phyloP scores from a whole-genome alignment of 148 eudicot species.

The Dianthus caryophyllus region DNA sequence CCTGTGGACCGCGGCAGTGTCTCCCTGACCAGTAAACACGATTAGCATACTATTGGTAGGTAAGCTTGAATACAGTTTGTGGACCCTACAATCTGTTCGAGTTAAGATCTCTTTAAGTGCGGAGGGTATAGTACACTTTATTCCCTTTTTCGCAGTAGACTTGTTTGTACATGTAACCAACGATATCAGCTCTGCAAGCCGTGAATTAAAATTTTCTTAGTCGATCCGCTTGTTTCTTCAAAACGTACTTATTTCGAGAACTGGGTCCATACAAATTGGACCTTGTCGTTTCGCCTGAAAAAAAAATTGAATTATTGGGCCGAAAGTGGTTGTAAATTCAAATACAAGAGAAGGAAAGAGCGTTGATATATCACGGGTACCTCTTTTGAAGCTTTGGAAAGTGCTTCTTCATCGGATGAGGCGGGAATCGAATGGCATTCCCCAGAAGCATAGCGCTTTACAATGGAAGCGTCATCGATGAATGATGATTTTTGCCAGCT shows the following conservation, averaged over 20 bases:
- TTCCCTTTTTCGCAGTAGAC: constrained; percentile 39
- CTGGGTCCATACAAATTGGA: constrained; percentile 83
- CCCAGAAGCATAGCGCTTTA: constrained; percentile 87
- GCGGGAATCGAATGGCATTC: constrained; percentile 78
- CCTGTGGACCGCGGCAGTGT: constrained; percentile 79
- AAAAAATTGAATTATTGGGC: neutral
- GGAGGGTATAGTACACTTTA: constrained; percentile 36
- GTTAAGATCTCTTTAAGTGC: constrained; percentile 62
- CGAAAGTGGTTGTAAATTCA: constrained; percentile 34
- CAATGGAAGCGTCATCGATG: constrained; percentile 65
- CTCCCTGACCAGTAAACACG: constrained; percentile 90
- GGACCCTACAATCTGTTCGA: constrained; percentile 56
- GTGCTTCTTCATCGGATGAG: constrained; percentile 83
- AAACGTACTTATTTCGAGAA: constrained; percentile 73
- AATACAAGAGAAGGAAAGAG: constrained; percentile 21
- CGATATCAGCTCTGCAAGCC: constrained; percentile 75
- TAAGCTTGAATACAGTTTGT: constrained; percentile 51
- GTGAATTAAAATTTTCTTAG: constrained; percentile 44
- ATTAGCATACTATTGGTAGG: constrained; percentile 75
- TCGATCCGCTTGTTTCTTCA: constrained; percentile 70
- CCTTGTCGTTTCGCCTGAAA: constrained; percentile 65
- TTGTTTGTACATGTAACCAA: constrained; percentile 60
- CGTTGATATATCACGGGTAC: constrained; percentile 25
- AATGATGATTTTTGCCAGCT: constrained; percentile 69
- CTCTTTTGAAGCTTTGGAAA: constrained; percentile 72